phyloP scores from a whole-genome alignment of 2,329 filamentous ascomycete genomes.

The Fusarium sp. region DNA sequence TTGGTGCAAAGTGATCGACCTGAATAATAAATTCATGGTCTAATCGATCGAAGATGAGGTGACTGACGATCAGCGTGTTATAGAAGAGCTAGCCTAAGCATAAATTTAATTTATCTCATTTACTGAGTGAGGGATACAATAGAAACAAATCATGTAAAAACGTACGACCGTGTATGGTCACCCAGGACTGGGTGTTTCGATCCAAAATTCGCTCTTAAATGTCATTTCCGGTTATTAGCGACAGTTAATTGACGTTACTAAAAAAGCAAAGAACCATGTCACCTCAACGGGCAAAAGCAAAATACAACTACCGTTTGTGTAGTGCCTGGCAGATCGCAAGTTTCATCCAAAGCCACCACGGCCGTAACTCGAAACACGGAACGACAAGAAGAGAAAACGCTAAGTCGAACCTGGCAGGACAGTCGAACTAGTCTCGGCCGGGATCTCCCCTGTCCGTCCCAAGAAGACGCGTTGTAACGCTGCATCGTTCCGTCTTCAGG shows the following conservation, averaged over 20 bases:
- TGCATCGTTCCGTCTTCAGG: constrained; percentile 15
- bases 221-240: background rate
- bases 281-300: constrained; percentile 16
- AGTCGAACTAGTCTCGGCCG: background rate
- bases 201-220: background rate
- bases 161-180: constrained; percentile 18
- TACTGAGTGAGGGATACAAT: background rate
- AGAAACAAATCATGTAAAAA: background rate
- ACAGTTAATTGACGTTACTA: background rate
- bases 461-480: constrained; percentile 3
- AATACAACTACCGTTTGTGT: constrained; percentile 7
- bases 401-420: constrained; percentile 1
- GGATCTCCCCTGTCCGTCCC: background rate
- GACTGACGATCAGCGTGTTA: constrained; percentile 15
- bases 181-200: background rate
- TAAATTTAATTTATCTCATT: background rate
- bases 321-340: constrained; percentile 6
- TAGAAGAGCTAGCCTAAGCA: background rate
- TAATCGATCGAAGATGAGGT: constrained; percentile 29
- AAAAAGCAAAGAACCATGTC: constrained; percentile 10
- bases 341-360: constrained; percentile 19
- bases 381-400: constrained; percentile 25
- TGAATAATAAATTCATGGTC: constrained; percentile 9
- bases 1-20: constrained; percentile 1
- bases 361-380: constrained; percentile 42